Evolutionary conservation across 2,329 filamentous ascomycete species (phyloP), one percentile per base, ranked within the genome.

Genomic region (Cadophora sp.): DNA sequence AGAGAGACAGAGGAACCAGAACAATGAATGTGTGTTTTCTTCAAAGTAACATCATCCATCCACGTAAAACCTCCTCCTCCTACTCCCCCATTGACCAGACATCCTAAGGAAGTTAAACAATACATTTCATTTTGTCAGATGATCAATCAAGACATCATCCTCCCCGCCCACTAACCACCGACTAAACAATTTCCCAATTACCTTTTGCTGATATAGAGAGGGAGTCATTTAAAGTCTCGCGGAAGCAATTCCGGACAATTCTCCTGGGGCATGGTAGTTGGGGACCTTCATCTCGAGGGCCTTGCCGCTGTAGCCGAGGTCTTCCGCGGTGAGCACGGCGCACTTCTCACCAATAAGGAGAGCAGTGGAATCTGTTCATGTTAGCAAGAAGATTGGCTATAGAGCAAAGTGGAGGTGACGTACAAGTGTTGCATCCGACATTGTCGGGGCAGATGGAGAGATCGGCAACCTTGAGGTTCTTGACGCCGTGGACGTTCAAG

Each of bases 281-380:
- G 89, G 89, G 3, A 91, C 91, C 80, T 89, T 91, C 92, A 95
- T 95, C 51, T 93, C 89, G 70, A 95, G 82, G 11, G 89, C 91
- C 34, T 67, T 71, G 83, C 83, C 75, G 34, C 92, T 92, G 43
- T 76, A 76, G 1, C 80, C 80, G 40, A 83, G 69, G 69, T 82
- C 80, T 68, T 79, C 76, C 50, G 77, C 77, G n/a, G 81, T 76
- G 14, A 81, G 75, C 66, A 80, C 74, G 48, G 80, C 79, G 27
- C 79, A 79, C 72, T 80, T 80, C 72, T 82, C 80, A 1, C 80
- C 80, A 46, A 82, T 78, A 29, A 80, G 77, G 50, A 83, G 76
- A 3, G 82, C 82, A 5, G 81, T 83, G 24, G 81, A 82, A 59
- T 81, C 86, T 89, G 80, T 94, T 93, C 3, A 90, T 48, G 8